Base-by-base conservation (phyloP, 495 filamentous ascomycete species). In the Penicillium arizonense region DNA sequence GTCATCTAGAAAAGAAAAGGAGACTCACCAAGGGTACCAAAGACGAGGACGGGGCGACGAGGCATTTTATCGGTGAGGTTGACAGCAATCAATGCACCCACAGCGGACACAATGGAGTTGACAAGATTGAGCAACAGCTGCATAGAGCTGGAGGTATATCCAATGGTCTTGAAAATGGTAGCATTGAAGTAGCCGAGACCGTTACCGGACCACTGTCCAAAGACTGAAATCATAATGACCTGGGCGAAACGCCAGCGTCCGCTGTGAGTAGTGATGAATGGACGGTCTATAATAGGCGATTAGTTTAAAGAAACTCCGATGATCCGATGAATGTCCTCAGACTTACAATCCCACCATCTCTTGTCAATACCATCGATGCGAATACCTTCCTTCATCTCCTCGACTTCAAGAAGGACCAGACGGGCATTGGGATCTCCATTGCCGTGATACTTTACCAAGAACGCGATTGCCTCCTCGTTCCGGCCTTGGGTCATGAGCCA, bases 61-160 rank as follows among this genome's bases (percentile, higher is more conserved):
- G 82, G 83, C 50, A 89, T 73, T 20, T 82, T 74, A 47, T 92
- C 89, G 1, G 85, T 82, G 55, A 88, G 75, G 49, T 72, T 70
- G 8, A 89, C 86, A 10, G 88, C 89, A 14, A 77, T 72, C 7
- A 87, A 72, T 2, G 88, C 87, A 49, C 80, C 87, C 14, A 84
- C 66, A 56, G 89, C 87, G 13, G 80, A 82, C 34, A 89, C 76
- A 32, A 80, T 77, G 16, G 84, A 81, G 67, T 90, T 87, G 52
- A 87, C 73, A 41, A 81, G 70, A 56, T 85, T 86, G 53, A 84
- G 74, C 28, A 87, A 75, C 51, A 85, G 72, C 52, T 84, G 81
- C n/a, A 70, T 82, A 45, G 77, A 76, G 52, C 73, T 75, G 40
- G 57, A 55, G 5, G 60, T 68, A 52, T 76, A 71, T 28, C 74